Conservation (phyloP, 1,139 yeast species). For the Geotrichum cucujoidarum region DNA sequence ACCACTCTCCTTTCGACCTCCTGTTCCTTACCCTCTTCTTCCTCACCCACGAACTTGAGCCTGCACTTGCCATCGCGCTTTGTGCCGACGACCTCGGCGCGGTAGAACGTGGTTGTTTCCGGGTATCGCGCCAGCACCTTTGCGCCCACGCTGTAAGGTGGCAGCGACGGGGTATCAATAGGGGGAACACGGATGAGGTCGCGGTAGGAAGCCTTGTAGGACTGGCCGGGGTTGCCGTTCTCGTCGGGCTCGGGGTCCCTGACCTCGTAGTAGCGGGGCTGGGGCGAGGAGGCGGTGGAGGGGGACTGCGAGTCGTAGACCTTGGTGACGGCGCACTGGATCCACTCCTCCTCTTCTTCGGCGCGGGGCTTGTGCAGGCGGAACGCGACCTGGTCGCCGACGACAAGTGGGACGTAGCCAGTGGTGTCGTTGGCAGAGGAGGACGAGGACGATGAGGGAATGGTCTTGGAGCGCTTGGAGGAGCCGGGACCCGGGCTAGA, state of each 20-base stretch:
- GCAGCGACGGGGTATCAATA: conserved; percentile 35
- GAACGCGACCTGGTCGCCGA: conserved; percentile 88
- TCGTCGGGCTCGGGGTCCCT: conserved; percentile 98
- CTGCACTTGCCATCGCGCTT: conserved; percentile 73
- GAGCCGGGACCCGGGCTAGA: conserved; percentile 1
- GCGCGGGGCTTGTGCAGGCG: conserved; percentile 44
- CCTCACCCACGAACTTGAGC: conserved; percentile 92
- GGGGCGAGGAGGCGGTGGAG: no score
- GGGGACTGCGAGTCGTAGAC: no score
- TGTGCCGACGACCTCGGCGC: conserved; percentile 83
- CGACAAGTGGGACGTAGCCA: conserved; percentile 20
- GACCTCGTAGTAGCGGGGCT: conserved; percentile 62
- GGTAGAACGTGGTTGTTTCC: conserved; percentile 94
- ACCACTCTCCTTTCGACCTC: conserved; percentile 85
- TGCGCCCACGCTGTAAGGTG: conserved; percentile 66
- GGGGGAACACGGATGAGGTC: conserved; percentile 76
- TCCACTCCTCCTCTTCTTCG: conserved; percentile 85
- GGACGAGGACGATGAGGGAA: neutral
- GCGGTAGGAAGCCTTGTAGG: conserved; percentile 74
- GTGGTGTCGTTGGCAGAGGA: neutral
- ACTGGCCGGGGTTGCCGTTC: conserved; percentile 80
- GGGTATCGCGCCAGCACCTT: conserved; percentile 93
- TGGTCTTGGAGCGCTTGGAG: conserved; percentile 8
- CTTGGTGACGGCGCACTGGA: conserved; percentile 84
- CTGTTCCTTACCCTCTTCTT: conserved; percentile 91